phyloP scores from a whole-genome alignment of 495 filamentous ascomycete genomes.

The Podospora australis region DNA sequence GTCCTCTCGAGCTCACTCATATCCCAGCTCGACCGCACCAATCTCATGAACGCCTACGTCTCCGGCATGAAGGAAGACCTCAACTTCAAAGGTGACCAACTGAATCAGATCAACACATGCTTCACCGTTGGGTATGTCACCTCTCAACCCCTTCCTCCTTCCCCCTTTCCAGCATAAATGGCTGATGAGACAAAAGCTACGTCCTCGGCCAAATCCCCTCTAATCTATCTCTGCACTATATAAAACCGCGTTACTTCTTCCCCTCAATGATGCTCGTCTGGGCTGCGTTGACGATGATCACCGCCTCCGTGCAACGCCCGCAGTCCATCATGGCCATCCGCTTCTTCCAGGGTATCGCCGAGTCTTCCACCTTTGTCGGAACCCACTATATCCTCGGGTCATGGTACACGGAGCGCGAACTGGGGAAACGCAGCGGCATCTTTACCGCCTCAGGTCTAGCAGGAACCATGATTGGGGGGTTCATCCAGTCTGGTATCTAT shows the following conservation, averaged over 20 bases:
- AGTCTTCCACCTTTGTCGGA: slow-evolving; percentile 55
- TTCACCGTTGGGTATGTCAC: slow-evolving; percentile 46
- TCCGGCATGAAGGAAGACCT: slow-evolving; percentile 62
- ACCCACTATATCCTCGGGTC: slow-evolving; percentile 60
- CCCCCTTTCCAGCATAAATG: no score
- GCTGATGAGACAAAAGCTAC: no score
- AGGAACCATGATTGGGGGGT: slow-evolving; percentile 45
- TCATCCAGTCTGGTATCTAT: slow-evolving; percentile 57
- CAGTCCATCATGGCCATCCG: slow-evolving; percentile 59
- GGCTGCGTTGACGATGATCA: slow-evolving; percentile 56
- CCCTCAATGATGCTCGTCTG: slow-evolving; percentile 56
- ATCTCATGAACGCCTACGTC: slow-evolving; percentile 58
- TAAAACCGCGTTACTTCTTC: slow-evolving; percentile 55
- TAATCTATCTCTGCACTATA: slow-evolving; percentile 53
- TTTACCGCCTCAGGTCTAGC: slow-evolving; percentile 48
- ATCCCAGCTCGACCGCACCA: slow-evolving; percentile 47
- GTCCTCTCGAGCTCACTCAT: background rate
- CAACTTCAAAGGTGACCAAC: slow-evolving; percentile 48
- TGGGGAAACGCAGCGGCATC: slow-evolving; percentile 55
- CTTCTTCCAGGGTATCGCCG: slow-evolving; percentile 60
- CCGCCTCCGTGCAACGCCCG: slow-evolving; percentile 43
- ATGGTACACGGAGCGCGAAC: slow-evolving; percentile 61
- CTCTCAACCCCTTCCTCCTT: slow-evolving; percentile 54
- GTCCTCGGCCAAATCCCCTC: slow-evolving; percentile 55
- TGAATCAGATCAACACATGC: slow-evolving; percentile 53